Evolutionary conservation across 2,329 filamentous ascomycete species (phyloP).

Genomic region (Aspergillus costaricaensis): DNA sequence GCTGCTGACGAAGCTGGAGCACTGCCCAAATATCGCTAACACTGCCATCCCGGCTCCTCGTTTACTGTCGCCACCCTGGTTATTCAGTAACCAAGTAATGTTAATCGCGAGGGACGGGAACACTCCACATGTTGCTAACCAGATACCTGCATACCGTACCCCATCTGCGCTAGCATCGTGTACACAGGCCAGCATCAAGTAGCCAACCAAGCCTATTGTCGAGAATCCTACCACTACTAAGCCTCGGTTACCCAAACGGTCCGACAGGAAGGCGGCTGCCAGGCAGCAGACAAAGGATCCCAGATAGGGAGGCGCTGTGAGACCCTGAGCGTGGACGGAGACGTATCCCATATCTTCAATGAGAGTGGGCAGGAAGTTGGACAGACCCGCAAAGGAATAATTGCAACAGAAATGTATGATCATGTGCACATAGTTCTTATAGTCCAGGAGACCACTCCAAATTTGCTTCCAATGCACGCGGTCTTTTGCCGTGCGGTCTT

Average conservation of each 20-base stretch:
- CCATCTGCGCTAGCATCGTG: conserved; percentile 27
- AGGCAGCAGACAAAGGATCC: conserved; percentile 39
- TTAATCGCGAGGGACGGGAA: conserved; percentile 28
- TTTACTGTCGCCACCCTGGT: conserved; percentile 29
- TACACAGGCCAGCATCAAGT: conserved; percentile 34
- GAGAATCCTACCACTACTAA: conserved; percentile 33
- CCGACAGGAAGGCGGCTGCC: conserved; percentile 34
- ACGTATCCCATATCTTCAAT: conserved; percentile 45
- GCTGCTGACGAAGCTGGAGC: conserved; percentile 27
- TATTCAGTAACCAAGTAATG: conserved; percentile 31
- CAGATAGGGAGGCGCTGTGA: conserved; percentile 47
- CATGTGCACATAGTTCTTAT: conserved; percentile 41
- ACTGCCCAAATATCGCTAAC: conserved; percentile 27
- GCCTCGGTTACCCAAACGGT: conserved; percentile 40
- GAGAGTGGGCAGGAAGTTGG: conserved; percentile 48
- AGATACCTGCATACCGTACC: conserved; percentile 42
- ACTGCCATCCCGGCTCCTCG: conserved; percentile 28
- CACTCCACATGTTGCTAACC: conserved; percentile 35
- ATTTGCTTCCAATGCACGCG: conserved; percentile 37
- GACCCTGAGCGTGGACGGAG: conserved; percentile 43
- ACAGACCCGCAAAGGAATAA: conserved; percentile 41
- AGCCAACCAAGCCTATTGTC: conserved; percentile 34
- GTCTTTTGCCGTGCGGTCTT: conserved; percentile 26
- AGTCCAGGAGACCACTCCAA: conserved; percentile 37
- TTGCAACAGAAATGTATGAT: conserved; percentile 45